Base-by-base conservation (phyloP, 768 basidiomycete species). In the Naganishia randhawae region DNA sequence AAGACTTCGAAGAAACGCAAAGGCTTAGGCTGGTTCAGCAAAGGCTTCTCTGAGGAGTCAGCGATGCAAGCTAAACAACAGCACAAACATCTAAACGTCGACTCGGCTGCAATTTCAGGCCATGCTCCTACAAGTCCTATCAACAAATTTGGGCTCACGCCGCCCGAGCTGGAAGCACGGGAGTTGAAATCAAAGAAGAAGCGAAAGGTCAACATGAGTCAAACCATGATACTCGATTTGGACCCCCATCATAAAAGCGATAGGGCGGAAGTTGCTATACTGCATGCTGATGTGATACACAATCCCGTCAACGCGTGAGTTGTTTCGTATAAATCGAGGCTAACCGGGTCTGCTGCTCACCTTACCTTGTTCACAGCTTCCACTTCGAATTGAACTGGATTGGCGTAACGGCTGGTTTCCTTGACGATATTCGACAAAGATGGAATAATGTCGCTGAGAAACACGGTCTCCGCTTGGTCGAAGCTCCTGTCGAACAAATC, bases 311-410 rank as follows among this genome's bases (percentile, higher is more conserved):
- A 89, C 32, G 91, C 90, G 68, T 80, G 65, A 75, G 79, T 75
- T 11, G 14, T 35, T 13, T 5, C 45, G 6, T n/a, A 3, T n/a
- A 41, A 29, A 17, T 33, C n/a, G 3, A 17, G 14, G 50, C 17
- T 35, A 1, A 33, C 6, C 13, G 13, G 25, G 25, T 8, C 33
- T 14, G 27, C n/a, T 17, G 16, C 50, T 54, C 3, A 55, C 19
- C 9, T 55, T 10, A 27, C 48, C 2, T 33, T n/a, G 6, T 42
- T 50, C 31, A 71, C 50, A 76, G 79, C 0, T 96, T 96, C 81
- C 95, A 98, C 79, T 93, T 98, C 73, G 94, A 99, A 79, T 83
- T 99, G 32, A 91, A 95, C 70, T 99, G 96, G 95, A 88, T 98
- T 45, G 93, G 92, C 2, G 89, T 93, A 1, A 93, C 92, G 0